Conservation (phyloP, 345 rosid species). For the Boechera retrofracta region DNA sequence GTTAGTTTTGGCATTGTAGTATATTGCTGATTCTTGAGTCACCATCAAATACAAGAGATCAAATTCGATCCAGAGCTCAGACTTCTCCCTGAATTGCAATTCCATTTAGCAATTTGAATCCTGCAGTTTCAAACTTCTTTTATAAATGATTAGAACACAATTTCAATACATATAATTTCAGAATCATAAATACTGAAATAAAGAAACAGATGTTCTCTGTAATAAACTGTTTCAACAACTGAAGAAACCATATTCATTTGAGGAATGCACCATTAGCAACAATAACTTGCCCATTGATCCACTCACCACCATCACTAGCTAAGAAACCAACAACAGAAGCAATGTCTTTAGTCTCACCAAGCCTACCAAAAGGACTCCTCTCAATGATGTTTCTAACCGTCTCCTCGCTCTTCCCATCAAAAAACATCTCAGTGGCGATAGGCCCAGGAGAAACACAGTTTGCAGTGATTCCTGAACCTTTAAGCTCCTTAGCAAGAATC, state of each 20-base stretch:
- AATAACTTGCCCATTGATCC: constrained; percentile 59
- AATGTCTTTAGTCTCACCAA: constrained; percentile 53
- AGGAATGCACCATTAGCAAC: constrained; percentile 58
- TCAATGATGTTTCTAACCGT: constrained; percentile 39
- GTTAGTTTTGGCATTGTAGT: constrained; percentile 13
- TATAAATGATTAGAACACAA: not conserved
- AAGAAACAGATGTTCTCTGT: not conserved
- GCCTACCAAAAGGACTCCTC: constrained; percentile 50
- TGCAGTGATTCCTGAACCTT: constrained; percentile 56
- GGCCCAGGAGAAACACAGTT: constrained; percentile 66
- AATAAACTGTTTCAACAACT: not conserved
- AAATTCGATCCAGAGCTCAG: not conserved
- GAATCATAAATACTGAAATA: not conserved
- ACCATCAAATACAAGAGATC: constrained; percentile 3
- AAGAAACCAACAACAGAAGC: constrained; percentile 58
- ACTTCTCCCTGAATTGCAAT: not conserved
- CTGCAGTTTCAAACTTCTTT: too few species aligned
- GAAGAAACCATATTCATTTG: constrained; percentile 26
- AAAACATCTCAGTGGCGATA: constrained; percentile 58
- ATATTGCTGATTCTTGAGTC: constrained; percentile 25
- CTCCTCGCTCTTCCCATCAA: constrained; percentile 51
- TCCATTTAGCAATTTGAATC: too few species aligned
- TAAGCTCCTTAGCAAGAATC: constrained; percentile 62
- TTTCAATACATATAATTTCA: not conserved
- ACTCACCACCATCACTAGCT: constrained; percentile 58